Percentiles rank a stretch among this genome's conserved stretches.
These are phyloP conservation scores for Taphrina betulina DNA, from an alignment of 1,139 yeast species.

Conservation along the genomic window DNA sequence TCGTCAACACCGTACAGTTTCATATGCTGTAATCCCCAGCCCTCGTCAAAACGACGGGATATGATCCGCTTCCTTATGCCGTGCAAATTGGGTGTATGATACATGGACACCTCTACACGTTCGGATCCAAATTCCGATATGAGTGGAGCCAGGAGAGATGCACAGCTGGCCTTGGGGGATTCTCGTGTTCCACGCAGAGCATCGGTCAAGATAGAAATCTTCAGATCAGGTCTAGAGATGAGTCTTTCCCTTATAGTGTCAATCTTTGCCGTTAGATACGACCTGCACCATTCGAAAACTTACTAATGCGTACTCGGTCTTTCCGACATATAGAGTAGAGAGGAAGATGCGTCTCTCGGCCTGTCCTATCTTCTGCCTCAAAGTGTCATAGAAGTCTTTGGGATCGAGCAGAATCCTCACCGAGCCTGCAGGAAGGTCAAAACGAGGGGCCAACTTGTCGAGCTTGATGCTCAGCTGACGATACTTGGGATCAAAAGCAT, in stretches of 20 bases:
- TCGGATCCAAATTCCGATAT: conserved; percentile 64
- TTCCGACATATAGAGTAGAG: conserved; percentile 85
- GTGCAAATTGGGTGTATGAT: conserved; percentile 81
- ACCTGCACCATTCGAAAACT: not conserved
- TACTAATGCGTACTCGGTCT: conserved; percentile 67
- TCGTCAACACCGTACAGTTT: conserved; percentile 92
- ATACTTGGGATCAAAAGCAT: conserved; percentile 16
- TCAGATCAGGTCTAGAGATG: conserved; percentile 56
- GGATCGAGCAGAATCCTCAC: conserved; percentile 69
- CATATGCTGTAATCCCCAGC: conserved; percentile 94
- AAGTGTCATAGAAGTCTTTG: conserved; percentile 60
- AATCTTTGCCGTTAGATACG: too few relatives aligned
- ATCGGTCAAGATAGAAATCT: conserved; percentile 75
- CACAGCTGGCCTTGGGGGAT: conserved; percentile 75
- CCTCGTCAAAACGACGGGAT: conserved; percentile 87
- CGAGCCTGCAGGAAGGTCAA: conserved; percentile 50
- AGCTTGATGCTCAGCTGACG: conserved; percentile 23
- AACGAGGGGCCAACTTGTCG: conserved; percentile 36
- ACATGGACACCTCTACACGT: conserved; percentile 77
- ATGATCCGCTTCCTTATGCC: conserved; percentile 65
- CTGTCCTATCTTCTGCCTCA: conserved; percentile 50
- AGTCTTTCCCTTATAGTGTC: conserved; percentile 62
- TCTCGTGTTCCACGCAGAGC: conserved; percentile 93
- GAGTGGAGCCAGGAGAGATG: conserved; percentile 67
- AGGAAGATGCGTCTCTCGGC: conserved; percentile 64